A percentile compares a stretch with the other conserved stretches of the same genome.
These are phyloP conservation scores for Tricladium varicosporioides DNA, from an alignment of 2,329 filamentous ascomycete species.

Conservation along the genomic window DNA sequence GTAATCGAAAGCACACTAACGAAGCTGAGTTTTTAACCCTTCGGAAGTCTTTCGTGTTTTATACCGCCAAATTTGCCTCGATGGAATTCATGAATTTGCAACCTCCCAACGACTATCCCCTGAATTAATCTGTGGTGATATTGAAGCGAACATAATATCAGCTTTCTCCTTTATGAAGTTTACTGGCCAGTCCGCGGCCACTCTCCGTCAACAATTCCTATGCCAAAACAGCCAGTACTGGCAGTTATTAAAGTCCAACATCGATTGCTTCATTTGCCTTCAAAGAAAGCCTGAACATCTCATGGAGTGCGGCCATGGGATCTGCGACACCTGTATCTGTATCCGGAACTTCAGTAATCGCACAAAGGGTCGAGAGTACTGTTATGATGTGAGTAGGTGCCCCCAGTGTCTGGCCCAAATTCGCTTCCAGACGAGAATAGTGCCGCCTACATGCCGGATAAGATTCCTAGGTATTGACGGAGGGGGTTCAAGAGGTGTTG, in stretches of 20 bases:
- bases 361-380: slow-evolving; percentile 22
- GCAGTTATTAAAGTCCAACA: slow-evolving; percentile 11
- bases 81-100: slow-evolving; percentile 13
- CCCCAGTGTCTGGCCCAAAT: slow-evolving; percentile 27
- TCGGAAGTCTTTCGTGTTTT: slow-evolving; percentile 17
- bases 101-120: slow-evolving; percentile 11
- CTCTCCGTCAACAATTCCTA: slow-evolving; percentile 11
- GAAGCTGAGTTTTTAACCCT: not conserved
- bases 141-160: slow-evolving; percentile 15
- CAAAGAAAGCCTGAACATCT: slow-evolving; percentile 17
- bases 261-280: slow-evolving; percentile 17
- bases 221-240: slow-evolving; percentile 11
- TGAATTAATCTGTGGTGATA: slow-evolving; percentile 14
- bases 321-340: slow-evolving; percentile 36
- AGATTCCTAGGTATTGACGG: slow-evolving; percentile 35
- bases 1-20: not conserved
- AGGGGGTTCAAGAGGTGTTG: slow-evolving; percentile 29
- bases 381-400: slow-evolving; percentile 30
- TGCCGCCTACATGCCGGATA: slow-evolving; percentile 30
- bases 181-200: slow-evolving; percentile 7
- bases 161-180: slow-evolving; percentile 19
- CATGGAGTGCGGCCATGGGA: slow-evolving; percentile 34
- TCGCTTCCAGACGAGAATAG: slow-evolving; percentile 25
- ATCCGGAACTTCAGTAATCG: slow-evolving; percentile 26
- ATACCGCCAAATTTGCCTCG: slow-evolving; percentile 13